Percentiles rank a stretch among this genome's conserved stretches.
Evolutionary conservation across 1,284 basidiomycete species (phyloP).

Genomic region (Leccinum subrobustum): DNA sequence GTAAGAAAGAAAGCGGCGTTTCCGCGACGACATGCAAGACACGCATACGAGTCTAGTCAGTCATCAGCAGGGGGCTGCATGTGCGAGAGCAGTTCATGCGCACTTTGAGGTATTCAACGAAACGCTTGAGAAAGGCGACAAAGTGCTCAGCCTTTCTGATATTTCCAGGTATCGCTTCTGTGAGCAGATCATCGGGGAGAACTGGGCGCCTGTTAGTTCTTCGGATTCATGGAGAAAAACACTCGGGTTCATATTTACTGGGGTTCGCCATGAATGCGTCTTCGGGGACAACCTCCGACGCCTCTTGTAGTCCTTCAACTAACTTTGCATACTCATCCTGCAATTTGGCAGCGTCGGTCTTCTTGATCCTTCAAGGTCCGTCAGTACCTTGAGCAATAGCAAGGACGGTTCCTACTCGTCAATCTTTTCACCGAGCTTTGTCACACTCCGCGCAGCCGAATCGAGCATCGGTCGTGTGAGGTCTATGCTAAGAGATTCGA

Average conservation of each 20-base stretch:
- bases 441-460: constrained; percentile 88
- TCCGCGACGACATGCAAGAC: constrained; percentile 99
- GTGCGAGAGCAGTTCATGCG: constrained; percentile 12
- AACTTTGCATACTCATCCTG: constrained; percentile 98
- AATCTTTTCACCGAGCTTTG: constrained; percentile 87
- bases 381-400: constrained; percentile 6
- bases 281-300: constrained; percentile 61
- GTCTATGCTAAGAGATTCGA: constrained; percentile 97
- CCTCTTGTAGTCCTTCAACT: constrained; percentile 91
- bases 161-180: constrained; percentile 96
- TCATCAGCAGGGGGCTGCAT: constrained; percentile 15
- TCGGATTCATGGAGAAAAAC: not conserved
- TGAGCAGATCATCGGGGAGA: constrained; percentile 91
- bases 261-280: constrained; percentile 92
- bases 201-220: constrained; percentile 46
- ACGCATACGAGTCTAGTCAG: constrained; percentile 87
- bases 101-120: constrained; percentile 98
- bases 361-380: constrained; percentile 74
- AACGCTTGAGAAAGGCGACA: constrained; percentile 96
- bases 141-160: constrained; percentile 99
- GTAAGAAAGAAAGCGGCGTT: constrained; percentile 96
- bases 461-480: constrained; percentile 99
- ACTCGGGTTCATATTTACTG: constrained; percentile 40
- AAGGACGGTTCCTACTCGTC: constrained; percentile 69
- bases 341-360: constrained; percentile 89